These are phyloP conservation scores for Aurantiochytrium sp. DNA, from an alignment of 108 stramenopile species.

Conservation along the genomic window DNA sequence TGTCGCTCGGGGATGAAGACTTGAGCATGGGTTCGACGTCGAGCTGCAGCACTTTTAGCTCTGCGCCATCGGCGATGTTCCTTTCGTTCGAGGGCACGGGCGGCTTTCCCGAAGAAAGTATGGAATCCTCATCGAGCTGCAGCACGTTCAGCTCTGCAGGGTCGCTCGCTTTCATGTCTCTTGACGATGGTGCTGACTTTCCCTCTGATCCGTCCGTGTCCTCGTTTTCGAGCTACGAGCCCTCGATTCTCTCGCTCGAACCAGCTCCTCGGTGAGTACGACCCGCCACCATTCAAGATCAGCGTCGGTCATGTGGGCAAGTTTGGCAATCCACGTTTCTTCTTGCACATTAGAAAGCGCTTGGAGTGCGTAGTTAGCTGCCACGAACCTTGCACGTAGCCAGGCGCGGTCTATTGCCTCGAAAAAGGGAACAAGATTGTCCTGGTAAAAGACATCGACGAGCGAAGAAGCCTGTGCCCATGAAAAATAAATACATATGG, in stretches of 20 bases:
- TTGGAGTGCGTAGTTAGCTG: background rate
- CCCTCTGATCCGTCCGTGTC: background rate
- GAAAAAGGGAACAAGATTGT: background rate
- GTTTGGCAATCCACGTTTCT: background rate
- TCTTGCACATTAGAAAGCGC: background rate
- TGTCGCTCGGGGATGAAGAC: no score
- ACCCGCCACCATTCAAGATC: background rate
- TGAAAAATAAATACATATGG: background rate
- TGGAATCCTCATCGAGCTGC: background rate
- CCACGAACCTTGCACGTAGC: no score
- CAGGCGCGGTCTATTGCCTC: background rate
- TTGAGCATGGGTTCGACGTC: background rate
- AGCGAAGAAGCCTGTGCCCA: background rate
- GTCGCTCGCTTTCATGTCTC: background rate
- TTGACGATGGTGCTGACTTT: background rate
- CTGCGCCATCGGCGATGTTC: background rate
- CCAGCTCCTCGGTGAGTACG: background rate
- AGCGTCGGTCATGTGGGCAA: background rate
- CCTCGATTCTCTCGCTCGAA: background rate
- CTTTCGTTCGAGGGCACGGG: background rate
- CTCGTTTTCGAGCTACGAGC: background rate
- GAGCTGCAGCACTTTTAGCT: background rate
- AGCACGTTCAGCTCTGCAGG: background rate
- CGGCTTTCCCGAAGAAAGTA: background rate
- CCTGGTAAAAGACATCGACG: background rate